Evolutionary conservation across 108 stramenopile species (phyloP).

Genomic region (Schizochytrium sp.): DNA sequence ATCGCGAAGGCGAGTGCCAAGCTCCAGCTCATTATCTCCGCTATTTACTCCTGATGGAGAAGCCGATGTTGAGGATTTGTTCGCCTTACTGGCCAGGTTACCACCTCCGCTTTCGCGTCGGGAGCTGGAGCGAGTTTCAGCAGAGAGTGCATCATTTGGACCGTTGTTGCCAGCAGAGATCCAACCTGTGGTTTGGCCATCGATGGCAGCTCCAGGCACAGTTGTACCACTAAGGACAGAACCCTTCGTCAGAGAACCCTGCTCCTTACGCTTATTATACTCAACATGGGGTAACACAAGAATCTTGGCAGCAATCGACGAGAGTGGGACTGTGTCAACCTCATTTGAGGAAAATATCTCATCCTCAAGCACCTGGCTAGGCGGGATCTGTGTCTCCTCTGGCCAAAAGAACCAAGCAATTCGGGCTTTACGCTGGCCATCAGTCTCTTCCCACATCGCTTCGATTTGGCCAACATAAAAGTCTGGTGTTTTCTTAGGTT

Average conservation of each 20-base stretch:
- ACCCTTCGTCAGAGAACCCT: neutral
- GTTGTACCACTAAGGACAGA: neutral
- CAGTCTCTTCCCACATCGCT: constrained; percentile 55
- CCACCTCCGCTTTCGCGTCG: neutral
- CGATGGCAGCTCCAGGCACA: neutral
- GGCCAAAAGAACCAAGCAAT: constrained; percentile 61
- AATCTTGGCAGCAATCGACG: constrained; percentile 41
- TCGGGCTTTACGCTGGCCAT: constrained; percentile 47
- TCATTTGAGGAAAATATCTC: constrained; percentile 52
- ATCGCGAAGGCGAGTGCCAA: constrained; percentile 39
- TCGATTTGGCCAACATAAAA: constrained; percentile 53
- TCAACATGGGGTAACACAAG: neutral
- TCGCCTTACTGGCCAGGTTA: neutral
- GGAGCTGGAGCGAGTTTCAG: constrained; percentile 13
- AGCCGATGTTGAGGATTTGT: neutral
- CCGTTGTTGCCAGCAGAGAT: neutral
- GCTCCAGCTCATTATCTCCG: constrained; percentile 17
- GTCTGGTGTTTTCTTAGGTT: neutral
- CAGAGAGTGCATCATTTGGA: neutral
- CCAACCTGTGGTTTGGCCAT: neutral
- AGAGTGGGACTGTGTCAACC: constrained; percentile 48
- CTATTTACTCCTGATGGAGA: too few species aligned
- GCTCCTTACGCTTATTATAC: neutral
- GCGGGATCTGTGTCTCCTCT: constrained; percentile 15
- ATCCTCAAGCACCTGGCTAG: constrained; percentile 21